Evolutionary conservation across 352 stramenopile genomes (phyloP), one percentile per base, ranked within the genome.

Genomic region (Pilasporangium apinafurcum): DNA sequence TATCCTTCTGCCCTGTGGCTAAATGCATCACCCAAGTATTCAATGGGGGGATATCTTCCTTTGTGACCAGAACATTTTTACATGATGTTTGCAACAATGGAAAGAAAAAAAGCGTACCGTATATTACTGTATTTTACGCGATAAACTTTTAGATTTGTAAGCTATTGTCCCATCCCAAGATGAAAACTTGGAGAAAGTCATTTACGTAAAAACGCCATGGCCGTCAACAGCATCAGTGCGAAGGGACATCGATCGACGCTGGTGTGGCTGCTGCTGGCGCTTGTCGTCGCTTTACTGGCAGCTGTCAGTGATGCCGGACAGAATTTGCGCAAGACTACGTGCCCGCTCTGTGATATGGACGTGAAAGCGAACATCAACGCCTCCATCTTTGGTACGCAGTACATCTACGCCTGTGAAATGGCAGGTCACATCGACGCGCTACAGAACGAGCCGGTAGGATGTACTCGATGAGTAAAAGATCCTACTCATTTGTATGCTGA

Each of bases 351-450:
- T 48, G 60, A 67, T 37, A 70, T 70, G 60, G 60, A 70, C 39
- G 47, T 74, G 8, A 53, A 57, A 7, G 42, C 59, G 28, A 20
- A 58, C 37, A 80, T 85, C 47, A 83, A 86, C 41, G 72, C 72
- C 48, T 59, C 67, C 32, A 77, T 92, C 25, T 52, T 81, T 24
- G 77, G 79, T 44, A 68, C 79, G 51, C 80, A 92, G 59, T 59
- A 61, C 44, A 51, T 92, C 17, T 92, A 85, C 62, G 77, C 80
- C 17, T 92, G 80, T 42, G 80, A 88, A 51, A 92, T 92, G 80
- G 80, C 79, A 0, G 75, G 75, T 24, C 75, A 85, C 62, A 71
- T 92, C 33, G 74, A 92, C 53, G 62, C 68, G 40, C 68, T 92
- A 49, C 67, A 81, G 56, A 83, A 87, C 56, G 57, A 88, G 42